phyloP scores from a whole-genome alignment of 2,329 filamentous ascomycete species.

The Stachybotrys echinatus region DNA sequence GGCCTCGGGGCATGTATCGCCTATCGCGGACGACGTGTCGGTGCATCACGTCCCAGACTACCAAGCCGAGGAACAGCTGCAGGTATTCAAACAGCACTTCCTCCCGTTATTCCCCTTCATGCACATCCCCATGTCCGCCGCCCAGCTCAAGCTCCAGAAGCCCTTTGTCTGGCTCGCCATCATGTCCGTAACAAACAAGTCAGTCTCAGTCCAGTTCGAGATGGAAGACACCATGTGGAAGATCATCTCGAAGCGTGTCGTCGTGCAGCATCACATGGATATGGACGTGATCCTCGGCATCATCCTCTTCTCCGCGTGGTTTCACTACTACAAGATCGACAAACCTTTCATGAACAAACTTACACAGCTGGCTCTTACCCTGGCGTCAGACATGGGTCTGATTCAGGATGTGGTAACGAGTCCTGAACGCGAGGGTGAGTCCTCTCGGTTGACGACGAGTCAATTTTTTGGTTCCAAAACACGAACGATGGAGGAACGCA shows the following conservation, averaged over 20 bases:
- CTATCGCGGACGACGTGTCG: conserved; percentile 6
- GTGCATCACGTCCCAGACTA: conserved; percentile 1
- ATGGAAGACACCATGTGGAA: conserved; percentile 16
- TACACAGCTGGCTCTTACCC: conserved; percentile 26
- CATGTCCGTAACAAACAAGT: conserved; percentile 22
- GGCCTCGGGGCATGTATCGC: not conserved
- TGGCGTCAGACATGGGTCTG: conserved; percentile 34
- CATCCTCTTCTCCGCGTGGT: conserved; percentile 20
- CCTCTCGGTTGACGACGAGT: not conserved
- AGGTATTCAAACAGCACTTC: conserved; percentile 8
- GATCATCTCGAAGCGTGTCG: conserved; percentile 16
- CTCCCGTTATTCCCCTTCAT: conserved; percentile 19
- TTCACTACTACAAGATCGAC: conserved; percentile 13
- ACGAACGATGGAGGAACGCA: conserved; percentile 9
- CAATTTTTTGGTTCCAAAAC: not conserved
- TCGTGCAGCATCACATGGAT: conserved; percentile 15
- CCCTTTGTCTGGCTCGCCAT: conserved; percentile 34
- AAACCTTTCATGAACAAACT: conserved; percentile 32
- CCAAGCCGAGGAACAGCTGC: conserved; percentile 7
- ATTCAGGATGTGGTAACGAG: conserved; percentile 7
- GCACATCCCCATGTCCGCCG: conserved; percentile 13
- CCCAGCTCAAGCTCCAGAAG: conserved; percentile 20
- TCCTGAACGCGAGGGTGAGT: not conserved
- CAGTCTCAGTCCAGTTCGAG: conserved; percentile 13
- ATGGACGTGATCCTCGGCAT: conserved; percentile 22